These are phyloP conservation scores for Jaapia argillacea DNA, from an alignment of 768 basidiomycete genomes.

Conservation along the genomic window DNA sequence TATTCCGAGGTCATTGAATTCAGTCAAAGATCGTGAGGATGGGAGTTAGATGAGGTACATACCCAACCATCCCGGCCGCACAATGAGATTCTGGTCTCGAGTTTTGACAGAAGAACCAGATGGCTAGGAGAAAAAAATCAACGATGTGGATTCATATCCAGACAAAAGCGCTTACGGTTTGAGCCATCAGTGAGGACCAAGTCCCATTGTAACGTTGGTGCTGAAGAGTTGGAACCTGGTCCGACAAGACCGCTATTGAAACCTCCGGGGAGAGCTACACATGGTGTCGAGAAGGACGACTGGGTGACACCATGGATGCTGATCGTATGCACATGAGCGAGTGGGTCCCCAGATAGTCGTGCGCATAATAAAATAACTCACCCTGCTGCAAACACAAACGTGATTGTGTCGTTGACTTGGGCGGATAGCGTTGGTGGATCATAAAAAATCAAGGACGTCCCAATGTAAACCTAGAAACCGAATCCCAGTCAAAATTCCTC, in stretches of 20 bases:
- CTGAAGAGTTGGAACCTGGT: neutral
- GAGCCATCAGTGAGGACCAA: neutral
- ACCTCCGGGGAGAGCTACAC: conserved; percentile 2
- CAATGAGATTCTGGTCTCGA: conserved; percentile 4
- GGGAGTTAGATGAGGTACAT: no score
- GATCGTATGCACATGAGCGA: neutral
- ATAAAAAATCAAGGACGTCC: neutral
- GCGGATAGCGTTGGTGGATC: neutral
- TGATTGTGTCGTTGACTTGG: neutral
- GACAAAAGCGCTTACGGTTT: neutral
- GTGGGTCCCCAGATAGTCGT: no score
- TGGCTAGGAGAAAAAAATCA: neutral
- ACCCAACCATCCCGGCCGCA: conserved; percentile 9
- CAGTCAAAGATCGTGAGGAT: no score
- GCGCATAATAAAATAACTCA: neutral
- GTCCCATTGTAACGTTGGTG: neutral
- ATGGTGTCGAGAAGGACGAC: conserved; percentile 1
- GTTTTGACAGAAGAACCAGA: conserved; percentile 1
- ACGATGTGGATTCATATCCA: neutral
- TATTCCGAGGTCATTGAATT: neutral
- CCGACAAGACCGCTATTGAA: conserved; percentile 1
- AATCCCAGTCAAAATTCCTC: no score
- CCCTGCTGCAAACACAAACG: neutral
- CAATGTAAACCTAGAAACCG: neutral
- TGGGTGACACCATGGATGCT: conserved; percentile 2